These are phyloP conservation scores for Ustilago hordei DNA, from an alignment of 1,284 basidiomycete genomes.

Conservation along the genomic window DNA sequence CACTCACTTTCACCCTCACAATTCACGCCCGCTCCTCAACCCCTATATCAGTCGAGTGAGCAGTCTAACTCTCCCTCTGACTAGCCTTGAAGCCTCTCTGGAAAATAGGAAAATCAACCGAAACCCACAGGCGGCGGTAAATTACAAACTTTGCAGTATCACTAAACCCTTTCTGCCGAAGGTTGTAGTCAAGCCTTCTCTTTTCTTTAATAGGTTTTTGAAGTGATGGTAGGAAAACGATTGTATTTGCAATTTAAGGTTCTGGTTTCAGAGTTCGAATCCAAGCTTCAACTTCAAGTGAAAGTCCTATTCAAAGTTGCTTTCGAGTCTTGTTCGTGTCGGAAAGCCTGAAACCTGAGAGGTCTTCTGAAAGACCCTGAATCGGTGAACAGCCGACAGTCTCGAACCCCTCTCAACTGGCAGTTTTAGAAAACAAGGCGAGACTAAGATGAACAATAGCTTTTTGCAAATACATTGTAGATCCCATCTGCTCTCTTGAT, in stretches of 20 bases:
- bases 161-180: background rate
- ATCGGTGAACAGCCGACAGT: slow-evolving; percentile 2
- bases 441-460: too few relatives aligned
- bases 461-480: too few relatives aligned
- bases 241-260: background rate
- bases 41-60: background rate
- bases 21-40: slow-evolving; percentile 1
- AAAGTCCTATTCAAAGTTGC: background rate
- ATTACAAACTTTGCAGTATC: background rate
- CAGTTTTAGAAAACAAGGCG: too few relatives aligned
- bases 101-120: background rate
- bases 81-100: background rate
- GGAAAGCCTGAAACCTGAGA: background rate
- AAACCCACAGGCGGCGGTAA: background rate
- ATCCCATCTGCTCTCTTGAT: too few relatives aligned
- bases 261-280: background rate
- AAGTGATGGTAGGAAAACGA: background rate
- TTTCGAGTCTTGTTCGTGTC: background rate
- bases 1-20: background rate
- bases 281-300: background rate
- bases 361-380: slow-evolving; percentile 2
- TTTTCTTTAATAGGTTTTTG: background rate
- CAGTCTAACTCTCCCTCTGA: background rate
- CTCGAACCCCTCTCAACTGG: background rate
- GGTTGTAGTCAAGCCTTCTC: background rate